These are phyloP conservation scores for Withania somnifera DNA, from an alignment of 305 asterid species.

Conservation along the genomic window DNA sequence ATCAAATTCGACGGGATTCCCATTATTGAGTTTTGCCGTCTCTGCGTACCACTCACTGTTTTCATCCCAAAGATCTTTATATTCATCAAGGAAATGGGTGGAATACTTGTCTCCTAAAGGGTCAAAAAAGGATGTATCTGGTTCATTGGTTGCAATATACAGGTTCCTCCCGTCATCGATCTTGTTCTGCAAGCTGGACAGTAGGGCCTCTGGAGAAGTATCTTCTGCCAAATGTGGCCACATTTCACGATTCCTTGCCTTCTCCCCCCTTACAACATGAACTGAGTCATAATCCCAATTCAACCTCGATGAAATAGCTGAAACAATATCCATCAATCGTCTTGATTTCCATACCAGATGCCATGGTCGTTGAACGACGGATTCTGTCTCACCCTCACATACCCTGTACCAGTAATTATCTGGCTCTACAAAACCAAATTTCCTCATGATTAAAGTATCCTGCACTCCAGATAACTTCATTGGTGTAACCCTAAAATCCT, in stretches of 20 bases:
- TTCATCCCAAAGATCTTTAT: constrained; percentile 62
- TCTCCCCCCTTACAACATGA: constrained; percentile 71
- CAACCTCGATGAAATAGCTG: constrained; percentile 53
- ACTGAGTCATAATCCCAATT: constrained; percentile 65
- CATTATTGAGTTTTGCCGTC: constrained; percentile 44
- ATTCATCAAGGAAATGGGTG: constrained; percentile 61
- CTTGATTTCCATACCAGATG: constrained; percentile 57
- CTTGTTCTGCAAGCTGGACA: constrained; percentile 32
- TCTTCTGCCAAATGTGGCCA: constrained; percentile 73
- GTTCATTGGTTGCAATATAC: constrained; percentile 59
- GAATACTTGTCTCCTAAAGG: constrained; percentile 57
- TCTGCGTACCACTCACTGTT: constrained; percentile 63
- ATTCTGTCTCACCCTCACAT: constrained; percentile 68
- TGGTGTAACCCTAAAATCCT: constrained; percentile 50
- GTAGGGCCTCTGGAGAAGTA: constrained; percentile 47
- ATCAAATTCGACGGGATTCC: constrained; percentile 66
- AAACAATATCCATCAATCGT: constrained; percentile 49
- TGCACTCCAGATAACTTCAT: constrained; percentile 44
- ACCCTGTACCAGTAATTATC: constrained; percentile 79
- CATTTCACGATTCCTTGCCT: constrained; percentile 37
- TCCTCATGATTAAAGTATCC: constrained; percentile 64
- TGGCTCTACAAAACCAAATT: constrained; percentile 68
- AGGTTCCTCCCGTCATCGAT: constrained; percentile 56
- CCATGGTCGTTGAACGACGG: constrained; percentile 62
- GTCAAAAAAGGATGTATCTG: constrained; percentile 31